Conservation (phyloP, 106 monocot genomes). For the Amphibolis antarctica region DNA sequence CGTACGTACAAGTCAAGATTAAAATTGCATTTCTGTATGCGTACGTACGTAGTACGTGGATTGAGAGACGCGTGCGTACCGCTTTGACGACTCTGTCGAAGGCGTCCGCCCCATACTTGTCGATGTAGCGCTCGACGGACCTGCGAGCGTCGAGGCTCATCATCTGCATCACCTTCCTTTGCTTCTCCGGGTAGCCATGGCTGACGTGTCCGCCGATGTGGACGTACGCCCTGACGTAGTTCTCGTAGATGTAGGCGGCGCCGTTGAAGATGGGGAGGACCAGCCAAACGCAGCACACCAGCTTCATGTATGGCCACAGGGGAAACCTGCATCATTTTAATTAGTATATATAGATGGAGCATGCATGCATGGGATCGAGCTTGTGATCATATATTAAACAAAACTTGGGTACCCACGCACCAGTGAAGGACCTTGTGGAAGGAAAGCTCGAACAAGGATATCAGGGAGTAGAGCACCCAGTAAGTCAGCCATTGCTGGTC, state of each 20-base stretch:
- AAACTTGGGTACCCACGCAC: too few species aligned
- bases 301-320: conserved; percentile 89
- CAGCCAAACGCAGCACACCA: conserved; percentile 74
- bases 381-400: too few species aligned
- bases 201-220: conserved; percentile 48
- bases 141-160: conserved; percentile 84
- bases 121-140: conserved; percentile 71
- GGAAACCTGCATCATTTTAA: conserved; percentile 48
- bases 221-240: conserved; percentile 64
- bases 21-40: background rate
- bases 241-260: conserved; percentile 88
- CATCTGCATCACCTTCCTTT: conserved; percentile 65
- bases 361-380: too few species aligned
- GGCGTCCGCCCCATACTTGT: conserved; percentile 53
- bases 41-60: background rate
- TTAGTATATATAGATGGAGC: too few species aligned
- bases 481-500: conserved; percentile 99
- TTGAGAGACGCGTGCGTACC: conserved; percentile 18
- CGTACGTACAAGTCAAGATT: background rate
- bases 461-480: conserved; percentile 84
- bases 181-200: conserved; percentile 38
- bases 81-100: conserved; percentile 62
- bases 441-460: conserved; percentile 85
- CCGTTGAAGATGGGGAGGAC: conserved; percentile 85
- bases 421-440: conserved; percentile 56